phyloP scores from a whole-genome alignment of 1,284 basidiomycete species.

The Erythrobasidium hasegawianum region DNA sequence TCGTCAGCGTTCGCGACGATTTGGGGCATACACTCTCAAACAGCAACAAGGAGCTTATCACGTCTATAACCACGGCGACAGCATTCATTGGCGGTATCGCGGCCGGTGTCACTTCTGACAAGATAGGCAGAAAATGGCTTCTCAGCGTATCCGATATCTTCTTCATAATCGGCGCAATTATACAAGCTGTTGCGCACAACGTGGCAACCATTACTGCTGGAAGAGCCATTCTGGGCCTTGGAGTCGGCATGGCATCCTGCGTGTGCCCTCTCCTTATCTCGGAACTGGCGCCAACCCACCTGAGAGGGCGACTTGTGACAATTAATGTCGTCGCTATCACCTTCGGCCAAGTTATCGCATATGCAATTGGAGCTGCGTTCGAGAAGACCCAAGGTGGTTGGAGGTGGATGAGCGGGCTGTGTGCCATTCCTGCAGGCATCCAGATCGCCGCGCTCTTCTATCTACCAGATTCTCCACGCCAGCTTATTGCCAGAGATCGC shows the following conservation, averaged over 20 bases:
- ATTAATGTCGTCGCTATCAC: conserved; percentile 48
- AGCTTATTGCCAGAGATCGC: conserved; percentile 49
- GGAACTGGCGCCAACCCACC: conserved; percentile 67
- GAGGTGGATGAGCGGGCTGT: conserved; percentile 68
- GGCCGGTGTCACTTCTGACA: conserved; percentile 68
- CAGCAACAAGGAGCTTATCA: conserved; percentile 73
- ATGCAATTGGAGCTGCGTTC: conserved; percentile 54
- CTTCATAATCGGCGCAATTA: conserved; percentile 67
- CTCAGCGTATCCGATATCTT: conserved; percentile 56
- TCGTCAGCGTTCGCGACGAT: conserved; percentile 67
- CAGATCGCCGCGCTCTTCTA: conserved; percentile 33
- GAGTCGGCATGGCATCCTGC: conserved; percentile 57
- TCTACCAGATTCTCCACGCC: conserved; percentile 36
- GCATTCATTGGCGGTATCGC: conserved; percentile 68
- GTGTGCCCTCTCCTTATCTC: conserved; percentile 78
- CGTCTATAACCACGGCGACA: conserved; percentile 72
- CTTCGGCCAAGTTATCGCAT: conserved; percentile 42
- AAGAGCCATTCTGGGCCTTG: conserved; percentile 66
- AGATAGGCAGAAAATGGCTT: conserved; percentile 58
- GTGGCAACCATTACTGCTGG: conserved; percentile 72
- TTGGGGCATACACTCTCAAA: conserved; percentile 62
- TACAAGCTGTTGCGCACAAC: conserved; percentile 62
- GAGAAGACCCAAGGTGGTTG: conserved; percentile 63
- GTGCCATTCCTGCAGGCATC: conserved; percentile 37
- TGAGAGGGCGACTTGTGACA: conserved; percentile 69